phyloP scores from a whole-genome alignment of 306 rosid species.

The Prunus mira region DNA sequence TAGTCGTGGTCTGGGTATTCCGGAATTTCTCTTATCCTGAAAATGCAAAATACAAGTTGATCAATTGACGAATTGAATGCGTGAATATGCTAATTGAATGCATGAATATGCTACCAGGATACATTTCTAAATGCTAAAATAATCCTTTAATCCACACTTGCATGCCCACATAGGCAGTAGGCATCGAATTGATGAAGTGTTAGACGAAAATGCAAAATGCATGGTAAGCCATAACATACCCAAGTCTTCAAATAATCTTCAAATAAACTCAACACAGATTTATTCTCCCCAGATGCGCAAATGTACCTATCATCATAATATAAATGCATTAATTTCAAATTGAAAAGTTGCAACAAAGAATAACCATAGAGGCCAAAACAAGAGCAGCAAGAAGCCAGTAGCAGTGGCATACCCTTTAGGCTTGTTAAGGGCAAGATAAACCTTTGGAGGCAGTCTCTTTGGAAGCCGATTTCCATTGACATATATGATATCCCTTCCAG shows the following conservation, averaged over 20 bases:
- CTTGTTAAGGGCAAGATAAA: conserved; percentile 90
- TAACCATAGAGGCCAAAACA: conserved; percentile 7
- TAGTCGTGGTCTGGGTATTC: conserved; percentile 66
- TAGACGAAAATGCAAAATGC: neutral
- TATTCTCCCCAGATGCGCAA: conserved; percentile 79
- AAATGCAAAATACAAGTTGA: conserved; percentile 10
- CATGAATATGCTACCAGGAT: neutral
- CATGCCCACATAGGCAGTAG: too few relatives aligned
- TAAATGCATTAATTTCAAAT: conserved; percentile 10
- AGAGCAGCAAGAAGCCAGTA: conserved; percentile 12
- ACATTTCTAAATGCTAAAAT: neutral
- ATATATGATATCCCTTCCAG: conserved; percentile 76
- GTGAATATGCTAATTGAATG: neutral
- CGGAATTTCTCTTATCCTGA: conserved; percentile 67
- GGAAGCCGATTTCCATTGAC: conserved; percentile 94
- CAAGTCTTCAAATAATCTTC: conserved; percentile 70
- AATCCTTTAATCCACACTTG: neutral
- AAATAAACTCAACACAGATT: conserved; percentile 62
- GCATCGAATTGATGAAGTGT: neutral
- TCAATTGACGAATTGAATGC: neutral
- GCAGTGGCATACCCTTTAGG: conserved; percentile 79
- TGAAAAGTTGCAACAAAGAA: neutral
- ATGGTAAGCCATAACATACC: conserved; percentile 51
- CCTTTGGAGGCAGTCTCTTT: conserved; percentile 79
- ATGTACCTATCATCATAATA: conserved; percentile 56